Percentiles rank a stretch among this genome's conserved stretches.
Conservation (phyloP, 139 green algal genomes). For the Chlorella sp. region DNA sequence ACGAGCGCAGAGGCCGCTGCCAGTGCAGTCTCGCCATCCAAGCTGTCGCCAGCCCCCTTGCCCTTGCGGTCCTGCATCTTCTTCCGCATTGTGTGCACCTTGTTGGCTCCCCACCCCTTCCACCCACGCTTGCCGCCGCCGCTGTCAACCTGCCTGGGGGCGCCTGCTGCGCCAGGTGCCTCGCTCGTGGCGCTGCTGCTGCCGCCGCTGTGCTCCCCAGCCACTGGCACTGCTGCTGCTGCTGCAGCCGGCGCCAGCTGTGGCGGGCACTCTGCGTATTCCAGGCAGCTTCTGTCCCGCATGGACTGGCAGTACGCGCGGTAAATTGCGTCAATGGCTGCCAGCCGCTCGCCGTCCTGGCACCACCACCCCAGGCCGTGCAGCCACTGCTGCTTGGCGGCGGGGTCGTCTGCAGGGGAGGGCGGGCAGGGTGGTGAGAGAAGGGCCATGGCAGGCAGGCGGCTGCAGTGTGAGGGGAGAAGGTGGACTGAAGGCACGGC, state of each 20-base stretch:
- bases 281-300: conserved; percentile 3
- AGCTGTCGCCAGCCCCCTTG: background rate
- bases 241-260: background rate
- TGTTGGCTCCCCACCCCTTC: conserved; percentile 33
- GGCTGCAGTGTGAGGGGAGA: background rate
- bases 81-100: conserved; percentile 14
- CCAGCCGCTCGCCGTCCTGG: conserved; percentile 15
- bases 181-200: too few relatives aligned
- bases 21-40: background rate
- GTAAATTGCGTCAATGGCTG: conserved; percentile 37
- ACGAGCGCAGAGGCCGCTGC: too few relatives aligned
- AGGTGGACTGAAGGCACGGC: background rate
- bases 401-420: conserved; percentile 27
- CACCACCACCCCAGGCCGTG: conserved; percentile 48
- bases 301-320: conserved; percentile 36
- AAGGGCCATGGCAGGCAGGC: background rate
- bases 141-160: background rate
- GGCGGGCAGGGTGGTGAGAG: background rate
- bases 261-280: conserved; percentile 8
- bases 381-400: conserved; percentile 49
- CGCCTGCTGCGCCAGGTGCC: background rate
- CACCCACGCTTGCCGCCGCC: background rate
- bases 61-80: conserved; percentile 4
- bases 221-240: background rate
- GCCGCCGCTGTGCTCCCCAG: background rate